Evolutionary conservation across 768 basidiomycete species (phyloP).

Genomic region (Austroboletus eburneus): DNA sequence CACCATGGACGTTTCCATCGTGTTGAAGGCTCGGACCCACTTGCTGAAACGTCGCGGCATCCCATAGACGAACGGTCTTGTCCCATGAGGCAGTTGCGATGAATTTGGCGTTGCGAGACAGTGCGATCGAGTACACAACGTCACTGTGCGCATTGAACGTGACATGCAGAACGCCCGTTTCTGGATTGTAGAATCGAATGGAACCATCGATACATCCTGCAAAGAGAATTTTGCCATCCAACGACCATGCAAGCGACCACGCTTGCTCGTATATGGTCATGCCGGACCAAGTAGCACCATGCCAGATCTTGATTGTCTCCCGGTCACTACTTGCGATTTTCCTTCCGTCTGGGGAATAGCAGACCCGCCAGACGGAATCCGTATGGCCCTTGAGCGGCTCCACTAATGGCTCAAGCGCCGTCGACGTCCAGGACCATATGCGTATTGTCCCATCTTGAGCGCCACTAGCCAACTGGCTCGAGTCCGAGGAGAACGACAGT

Average conservation of each 20-base stretch:
- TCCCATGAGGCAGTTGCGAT: slow-evolving; percentile 28
- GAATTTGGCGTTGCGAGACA: slow-evolving; percentile 18
- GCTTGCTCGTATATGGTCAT: slow-evolving; percentile 7
- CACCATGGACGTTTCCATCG: slow-evolving; percentile 1
- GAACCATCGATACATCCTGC: slow-evolving; percentile 16
- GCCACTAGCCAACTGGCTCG: slow-evolving; percentile 14
- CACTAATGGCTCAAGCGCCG: slow-evolving; percentile 3
- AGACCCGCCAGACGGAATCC: slow-evolving; percentile 15
- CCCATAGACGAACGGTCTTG: slow-evolving; percentile 28
- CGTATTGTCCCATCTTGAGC: slow-evolving; percentile 13
- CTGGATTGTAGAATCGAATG: slow-evolving; percentile 11
- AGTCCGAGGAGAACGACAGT: slow-evolving; percentile 17
- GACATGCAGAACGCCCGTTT: background rate
- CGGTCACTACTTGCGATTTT: slow-evolving; percentile 20
- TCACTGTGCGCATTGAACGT: slow-evolving; percentile 15
- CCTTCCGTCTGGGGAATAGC: slow-evolving; percentile 17
- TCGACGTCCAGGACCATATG: slow-evolving; percentile 21
- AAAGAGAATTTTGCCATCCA: slow-evolving; percentile 11
- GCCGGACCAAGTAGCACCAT: slow-evolving; percentile 2
- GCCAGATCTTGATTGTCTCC: slow-evolving; percentile 15
- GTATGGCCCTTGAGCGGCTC: slow-evolving; percentile 8
- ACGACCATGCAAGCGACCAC: slow-evolving; percentile 22
- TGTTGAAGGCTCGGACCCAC: slow-evolving; percentile 16
- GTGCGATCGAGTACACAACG: slow-evolving; percentile 15
- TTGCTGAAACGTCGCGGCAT: slow-evolving; percentile 14